These are phyloP conservation scores for Silybum marianum DNA, from an alignment of 129 eudicot genomes.

Conservation along the genomic window DNA sequence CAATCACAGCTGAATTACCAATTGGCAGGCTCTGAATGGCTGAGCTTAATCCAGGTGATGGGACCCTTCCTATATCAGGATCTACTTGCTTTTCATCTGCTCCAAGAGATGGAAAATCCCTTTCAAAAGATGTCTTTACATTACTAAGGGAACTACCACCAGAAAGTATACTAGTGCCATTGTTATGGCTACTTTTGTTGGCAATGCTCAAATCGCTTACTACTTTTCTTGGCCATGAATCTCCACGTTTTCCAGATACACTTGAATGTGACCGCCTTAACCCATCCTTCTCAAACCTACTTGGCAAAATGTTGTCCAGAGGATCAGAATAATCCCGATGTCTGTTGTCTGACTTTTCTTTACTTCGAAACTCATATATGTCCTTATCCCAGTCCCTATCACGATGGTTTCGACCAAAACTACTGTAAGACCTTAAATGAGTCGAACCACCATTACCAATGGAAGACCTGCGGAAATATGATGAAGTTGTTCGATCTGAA, in stretches of 20 bases:
- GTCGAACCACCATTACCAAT: slow-evolving; percentile 73
- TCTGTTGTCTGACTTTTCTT: slow-evolving; percentile 56
- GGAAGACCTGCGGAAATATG: slow-evolving; percentile 66
- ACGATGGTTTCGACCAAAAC: slow-evolving; percentile 65
- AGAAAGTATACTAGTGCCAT: slow-evolving; percentile 35
- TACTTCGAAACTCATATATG: slow-evolving; percentile 40
- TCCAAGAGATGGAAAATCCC: slow-evolving; percentile 83
- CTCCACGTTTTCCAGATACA: slow-evolving; percentile 57
- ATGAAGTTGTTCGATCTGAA: slow-evolving; percentile 65
- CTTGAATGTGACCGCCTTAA: slow-evolving; percentile 76
- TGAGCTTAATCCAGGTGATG: slow-evolving; percentile 82
- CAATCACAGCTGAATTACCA: slow-evolving; percentile 56
- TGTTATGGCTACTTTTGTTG: slow-evolving; percentile 38
- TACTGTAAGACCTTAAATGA: slow-evolving; percentile 55
- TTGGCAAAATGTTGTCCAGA: slow-evolving; percentile 42
- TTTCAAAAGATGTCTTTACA: slow-evolving; percentile 61
- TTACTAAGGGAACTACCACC: slow-evolving; percentile 36
- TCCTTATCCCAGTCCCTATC: slow-evolving; percentile 77
- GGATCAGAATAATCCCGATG: slow-evolving; percentile 60
- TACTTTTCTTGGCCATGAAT: slow-evolving; percentile 55
- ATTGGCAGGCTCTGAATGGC: slow-evolving; percentile 71
- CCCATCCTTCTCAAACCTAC: slow-evolving; percentile 64
- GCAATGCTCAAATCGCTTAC: slow-evolving; percentile 42
- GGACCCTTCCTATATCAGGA: slow-evolving; percentile 57
- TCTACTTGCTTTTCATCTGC: slow-evolving; percentile 62